Base-by-base conservation (phyloP, 164 flowering plant genomes). In the Tinospora cordifolia region DNA sequence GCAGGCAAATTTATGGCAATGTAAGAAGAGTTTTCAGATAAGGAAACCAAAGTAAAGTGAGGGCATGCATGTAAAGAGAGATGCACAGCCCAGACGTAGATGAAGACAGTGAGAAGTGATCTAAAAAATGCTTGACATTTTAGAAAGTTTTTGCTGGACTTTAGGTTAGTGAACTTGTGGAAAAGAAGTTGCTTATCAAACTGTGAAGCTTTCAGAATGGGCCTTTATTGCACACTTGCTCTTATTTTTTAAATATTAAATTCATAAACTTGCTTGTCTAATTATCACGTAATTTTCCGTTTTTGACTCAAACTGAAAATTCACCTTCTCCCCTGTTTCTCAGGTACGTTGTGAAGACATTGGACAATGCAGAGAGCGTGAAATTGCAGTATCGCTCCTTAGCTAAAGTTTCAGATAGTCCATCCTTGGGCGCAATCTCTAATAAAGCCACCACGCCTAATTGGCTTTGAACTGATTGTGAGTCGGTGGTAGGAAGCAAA, bases 341-440 rank as follows among this genome's bases (percentile, higher is more conserved):
- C 81, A 91, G 97, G 97, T 93, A 91, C 59, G 96, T 91, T 30
- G 97, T 93, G 39, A 93, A 91, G 84, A 93, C 98, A 60, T 59
- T 91, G 77, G 98, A 93, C 84, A 91, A 90, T 79, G 96, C 97
- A 58, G 97, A 93, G 84, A 90, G 96, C 72, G 97, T 93, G 15
- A 93, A 93, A 72, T 68, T 93, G 85, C 98, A 91, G 75, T 90
- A 93, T 82, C 91, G 98, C n/a, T 93, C 97, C 12, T 87, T 93
- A 5, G 92, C 92, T 21, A 93, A 89, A 79, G 83, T 88, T 74
- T 39, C 83, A 38, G 88, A 85, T 63, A 80, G 81, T 72, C 68
- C 81, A 15, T 69, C 84, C 41, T 72, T 84, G 15, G 82, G 79
- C 70, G 65, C 77, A 27, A 62, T 71, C 27, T 72, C 90, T 66